Conservation (phyloP, 176 grass and related monocot species). For the Ensete ventricosum region DNA sequence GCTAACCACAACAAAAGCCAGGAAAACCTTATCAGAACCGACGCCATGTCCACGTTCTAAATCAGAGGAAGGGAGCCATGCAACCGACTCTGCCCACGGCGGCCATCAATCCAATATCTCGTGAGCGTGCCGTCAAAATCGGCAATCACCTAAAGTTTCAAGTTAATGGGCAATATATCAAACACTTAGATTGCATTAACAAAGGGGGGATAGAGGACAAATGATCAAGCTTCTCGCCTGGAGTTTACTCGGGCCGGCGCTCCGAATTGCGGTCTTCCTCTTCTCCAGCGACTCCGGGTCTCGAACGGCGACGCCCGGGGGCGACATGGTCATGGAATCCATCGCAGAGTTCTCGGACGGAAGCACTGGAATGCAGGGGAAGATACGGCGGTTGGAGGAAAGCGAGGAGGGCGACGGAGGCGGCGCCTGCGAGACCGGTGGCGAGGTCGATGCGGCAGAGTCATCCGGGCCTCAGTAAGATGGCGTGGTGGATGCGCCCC, state of each 20-base stretch:
- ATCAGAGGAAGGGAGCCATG: not conserved
- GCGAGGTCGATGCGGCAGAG: not conserved
- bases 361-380: not conserved
- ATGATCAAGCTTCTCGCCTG: slow-evolving; percentile 13
- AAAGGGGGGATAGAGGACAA: not conserved
- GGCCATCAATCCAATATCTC: slow-evolving; percentile 74
- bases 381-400: not conserved
- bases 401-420: slow-evolving; percentile 5
- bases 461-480: slow-evolving; percentile 3
- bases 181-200: not conserved
- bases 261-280: slow-evolving; percentile 36
- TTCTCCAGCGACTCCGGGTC: slow-evolving; percentile 7
- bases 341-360: not conserved
- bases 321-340: not conserved
- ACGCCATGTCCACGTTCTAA: not conserved
- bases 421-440: not conserved
- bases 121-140: slow-evolving; percentile 94
- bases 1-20: slow-evolving; percentile 25
- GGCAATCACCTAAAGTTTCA: slow-evolving; percentile 58
- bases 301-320: not conserved
- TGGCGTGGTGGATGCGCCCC: not conserved
- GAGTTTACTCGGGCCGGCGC: slow-evolving; percentile 35
- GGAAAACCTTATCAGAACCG: not conserved
- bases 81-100: slow-evolving; percentile 70
- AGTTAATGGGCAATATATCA: not conserved